A percentile compares a stretch with the other conserved stretches of the same genome.
phyloP scores from a whole-genome alignment of 2,329 filamentous ascomycete genomes.

The Fusarium newnesense region DNA sequence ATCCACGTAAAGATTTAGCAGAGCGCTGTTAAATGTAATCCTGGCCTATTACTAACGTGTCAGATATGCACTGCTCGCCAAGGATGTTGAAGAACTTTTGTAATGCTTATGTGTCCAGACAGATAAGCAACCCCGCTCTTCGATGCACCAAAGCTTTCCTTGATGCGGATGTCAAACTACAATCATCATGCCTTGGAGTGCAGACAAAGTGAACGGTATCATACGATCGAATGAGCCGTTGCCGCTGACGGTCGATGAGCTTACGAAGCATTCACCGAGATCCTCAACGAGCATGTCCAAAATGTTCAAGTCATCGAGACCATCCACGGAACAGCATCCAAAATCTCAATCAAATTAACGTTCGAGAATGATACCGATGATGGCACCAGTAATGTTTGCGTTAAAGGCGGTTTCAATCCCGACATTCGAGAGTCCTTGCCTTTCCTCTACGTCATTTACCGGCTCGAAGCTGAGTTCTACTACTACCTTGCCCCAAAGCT shows the following conservation, averaged over 20 bases:
- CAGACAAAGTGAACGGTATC: background rate
- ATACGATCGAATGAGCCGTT: slow-evolving; percentile 3
- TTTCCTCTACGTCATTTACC: background rate
- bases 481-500: background rate
- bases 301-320: background rate
- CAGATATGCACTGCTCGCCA: background rate
- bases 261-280: background rate
- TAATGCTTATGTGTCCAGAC: rapidly evolving
- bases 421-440: background rate
- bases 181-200: background rate
- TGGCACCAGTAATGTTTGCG: background rate
- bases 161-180: rapidly evolving
- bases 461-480: slow-evolving; percentile 17
- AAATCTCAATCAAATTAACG: background rate
- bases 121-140: background rate
- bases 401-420: slow-evolving; percentile 20
- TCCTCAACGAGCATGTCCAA: background rate
- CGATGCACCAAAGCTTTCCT: rapidly evolving
- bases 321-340: slow-evolving; percentile 20
- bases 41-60: background rate
- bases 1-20: background rate
- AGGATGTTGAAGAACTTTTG: background rate
- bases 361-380: background rate
- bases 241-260: background rate
- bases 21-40: rapidly evolving